Evolutionary conservation across 768 basidiomycete genomes (phyloP).

Genomic region (Pisolithus tinctorius): DNA sequence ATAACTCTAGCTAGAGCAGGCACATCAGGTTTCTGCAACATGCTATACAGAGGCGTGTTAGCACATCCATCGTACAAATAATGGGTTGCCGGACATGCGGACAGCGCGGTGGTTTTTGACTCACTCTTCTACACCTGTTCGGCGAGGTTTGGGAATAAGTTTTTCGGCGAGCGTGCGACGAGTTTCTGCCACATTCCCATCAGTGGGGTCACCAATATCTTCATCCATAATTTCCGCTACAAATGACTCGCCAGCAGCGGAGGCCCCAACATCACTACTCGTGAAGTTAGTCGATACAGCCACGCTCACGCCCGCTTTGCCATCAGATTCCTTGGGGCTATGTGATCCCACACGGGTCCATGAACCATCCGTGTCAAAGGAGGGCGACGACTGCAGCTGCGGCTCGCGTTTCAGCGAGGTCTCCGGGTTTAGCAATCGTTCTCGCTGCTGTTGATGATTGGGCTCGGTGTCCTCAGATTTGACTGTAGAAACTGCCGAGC

Average conservation of each 20-base stretch:
- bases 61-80: neutral
- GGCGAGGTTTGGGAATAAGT: slow-evolving; percentile 55
- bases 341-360: slow-evolving; percentile 67
- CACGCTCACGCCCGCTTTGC: slow-evolving; percentile 3
- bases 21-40: slow-evolving; percentile 55
- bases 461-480: slow-evolving; percentile 9
- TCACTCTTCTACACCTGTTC: slow-evolving; percentile 67
- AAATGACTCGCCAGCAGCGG: slow-evolving; percentile 40
- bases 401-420: slow-evolving; percentile 22
- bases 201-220: slow-evolving; percentile 17
- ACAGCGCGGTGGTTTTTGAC: slow-evolving; percentile 17
- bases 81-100: neutral
- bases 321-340: slow-evolving; percentile 11
- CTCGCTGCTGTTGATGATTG: neutral
- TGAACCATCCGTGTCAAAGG: slow-evolving; percentile 48
- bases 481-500: slow-evolving; percentile 19
- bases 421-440: slow-evolving; percentile 5
- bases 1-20: slow-evolving; percentile 57
- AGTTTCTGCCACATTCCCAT: slow-evolving; percentile 31
- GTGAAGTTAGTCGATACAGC: slow-evolving; percentile 29
- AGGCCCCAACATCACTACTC: slow-evolving; percentile 47
- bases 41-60: slow-evolving; percentile 34
- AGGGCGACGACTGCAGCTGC: slow-evolving; percentile 11
- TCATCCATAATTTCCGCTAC: slow-evolving; percentile 29
- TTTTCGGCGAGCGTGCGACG: slow-evolving; percentile 51